Percentiles rank a stretch among this genome's conserved stretches.
Evolutionary conservation across 2,329 filamentous ascomycete species (phyloP).

Genomic region (Seiridium unicorne): DNA sequence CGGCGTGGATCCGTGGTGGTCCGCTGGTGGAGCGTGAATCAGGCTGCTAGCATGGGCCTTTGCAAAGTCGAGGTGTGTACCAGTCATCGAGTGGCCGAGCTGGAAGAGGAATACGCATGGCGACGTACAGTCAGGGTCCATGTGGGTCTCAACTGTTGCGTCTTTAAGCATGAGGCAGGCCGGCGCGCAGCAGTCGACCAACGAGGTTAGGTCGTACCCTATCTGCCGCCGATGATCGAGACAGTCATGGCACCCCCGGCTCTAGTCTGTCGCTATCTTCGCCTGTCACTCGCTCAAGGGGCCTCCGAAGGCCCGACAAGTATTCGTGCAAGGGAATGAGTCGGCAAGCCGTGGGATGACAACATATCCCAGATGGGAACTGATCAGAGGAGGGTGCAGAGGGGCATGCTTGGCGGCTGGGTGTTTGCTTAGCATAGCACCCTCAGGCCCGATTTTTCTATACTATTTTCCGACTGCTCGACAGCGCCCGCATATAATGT

Average conservation of each 20-base stretch:
- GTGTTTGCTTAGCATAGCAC: no score
- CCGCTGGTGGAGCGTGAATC: conserved; percentile 8
- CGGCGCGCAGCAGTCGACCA: neutral
- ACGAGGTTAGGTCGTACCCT: neutral
- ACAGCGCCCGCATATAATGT: no score
- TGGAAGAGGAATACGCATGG: neutral
- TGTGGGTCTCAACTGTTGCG: neutral
- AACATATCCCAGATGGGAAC: neutral
- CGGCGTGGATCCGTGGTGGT: conserved; percentile 10
- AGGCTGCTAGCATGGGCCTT: neutral
- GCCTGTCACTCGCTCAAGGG: neutral
- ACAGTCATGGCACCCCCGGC: neutral
- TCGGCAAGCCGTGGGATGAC: neutral
- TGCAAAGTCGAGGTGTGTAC: neutral
- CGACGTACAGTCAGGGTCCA: neutral
- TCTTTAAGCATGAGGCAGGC: neutral
- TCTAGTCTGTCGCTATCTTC: conserved; percentile 5
- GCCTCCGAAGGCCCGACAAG: neutral
- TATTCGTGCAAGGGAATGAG: conserved; percentile 1
- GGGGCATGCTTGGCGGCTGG: neutral
- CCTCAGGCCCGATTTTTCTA: neutral
- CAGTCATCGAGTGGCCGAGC: neutral
- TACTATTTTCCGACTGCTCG: neutral
- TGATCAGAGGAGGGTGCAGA: conserved; percentile 2
- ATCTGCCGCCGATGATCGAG: neutral